Conservation (phyloP, 2,329 filamentous ascomycete species). For the Colletotrichum sp. region DNA sequence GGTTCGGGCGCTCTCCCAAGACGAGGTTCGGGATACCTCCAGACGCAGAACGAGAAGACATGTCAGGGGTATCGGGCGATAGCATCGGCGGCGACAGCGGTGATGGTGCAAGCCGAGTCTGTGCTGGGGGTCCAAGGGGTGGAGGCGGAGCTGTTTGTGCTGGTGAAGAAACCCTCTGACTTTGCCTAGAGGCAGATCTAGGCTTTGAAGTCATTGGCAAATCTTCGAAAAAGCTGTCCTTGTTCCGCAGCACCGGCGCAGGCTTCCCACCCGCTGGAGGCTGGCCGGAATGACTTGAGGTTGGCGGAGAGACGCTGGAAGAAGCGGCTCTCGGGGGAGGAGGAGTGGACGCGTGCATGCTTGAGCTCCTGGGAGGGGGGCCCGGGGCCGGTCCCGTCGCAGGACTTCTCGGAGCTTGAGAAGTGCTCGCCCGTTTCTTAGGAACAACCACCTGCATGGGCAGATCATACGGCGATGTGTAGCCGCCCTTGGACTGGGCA, state of each 20-base stretch:
- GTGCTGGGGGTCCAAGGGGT: conserved; percentile 33
- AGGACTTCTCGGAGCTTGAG: conserved; percentile 53
- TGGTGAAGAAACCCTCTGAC: conserved; percentile 48
- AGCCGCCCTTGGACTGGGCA: conserved; percentile 89
- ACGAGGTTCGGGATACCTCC: conserved; percentile 48
- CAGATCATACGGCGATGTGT: conserved; percentile 92
- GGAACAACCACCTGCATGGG: conserved; percentile 86
- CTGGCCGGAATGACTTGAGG: conserved; percentile 41
- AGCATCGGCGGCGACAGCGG: conserved; percentile 10
- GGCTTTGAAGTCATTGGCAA: conserved; percentile 68
- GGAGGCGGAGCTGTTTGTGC: conserved; percentile 39
- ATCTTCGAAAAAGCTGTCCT: conserved; percentile 78
- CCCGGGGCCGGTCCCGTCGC: conserved; percentile 38
- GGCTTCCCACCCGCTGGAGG: conserved; percentile 36
- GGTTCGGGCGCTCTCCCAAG: conserved; percentile 56
- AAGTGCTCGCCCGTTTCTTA: conserved; percentile 67
- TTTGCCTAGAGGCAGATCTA: conserved; percentile 64
- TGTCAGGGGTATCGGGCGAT: not conserved
- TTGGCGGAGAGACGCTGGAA: conserved; percentile 31
- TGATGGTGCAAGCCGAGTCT: conserved; percentile 27
- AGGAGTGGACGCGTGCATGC: conserved; percentile 48
- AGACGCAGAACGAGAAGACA: conserved; percentile 18
- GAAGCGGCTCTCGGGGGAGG: conserved; percentile 8
- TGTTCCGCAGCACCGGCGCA: conserved; percentile 39
- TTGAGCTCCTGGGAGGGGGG: conserved; percentile 66